Percentiles rank a stretch among this genome's conserved stretches.
Conservation (phyloP, 2,329 filamentous ascomycete genomes). For the Stagonosporopsis rhizophila region DNA sequence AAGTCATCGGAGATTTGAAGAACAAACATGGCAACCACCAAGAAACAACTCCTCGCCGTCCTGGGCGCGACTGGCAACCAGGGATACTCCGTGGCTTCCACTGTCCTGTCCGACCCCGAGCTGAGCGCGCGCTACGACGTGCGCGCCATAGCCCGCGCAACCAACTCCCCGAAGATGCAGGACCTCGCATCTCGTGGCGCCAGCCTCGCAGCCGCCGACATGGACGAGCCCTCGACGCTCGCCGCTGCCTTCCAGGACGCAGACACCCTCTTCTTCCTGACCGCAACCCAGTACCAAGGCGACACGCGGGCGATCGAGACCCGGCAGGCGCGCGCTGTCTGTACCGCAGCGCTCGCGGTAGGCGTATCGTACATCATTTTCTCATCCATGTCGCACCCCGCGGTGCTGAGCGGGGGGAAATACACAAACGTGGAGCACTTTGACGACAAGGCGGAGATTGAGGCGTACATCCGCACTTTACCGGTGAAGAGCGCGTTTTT, state of each 20-base stretch:
- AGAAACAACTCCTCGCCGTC: conserved; percentile 36
- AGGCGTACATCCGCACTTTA: conserved; percentile 60
- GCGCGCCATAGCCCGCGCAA: conserved; percentile 63
- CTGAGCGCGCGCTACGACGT: conserved; percentile 52
- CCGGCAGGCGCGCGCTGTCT: conserved; percentile 33
- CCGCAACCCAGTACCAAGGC: conserved; percentile 30
- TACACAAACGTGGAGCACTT: conserved; percentile 57
- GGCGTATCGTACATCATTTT: conserved; percentile 52
- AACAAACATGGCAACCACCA: neutral
- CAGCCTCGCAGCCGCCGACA: conserved; percentile 61
- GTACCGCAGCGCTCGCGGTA: conserved; percentile 42
- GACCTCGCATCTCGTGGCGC: conserved; percentile 56
- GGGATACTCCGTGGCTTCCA: conserved; percentile 62
- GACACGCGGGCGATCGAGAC: conserved; percentile 36
- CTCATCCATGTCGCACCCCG: conserved; percentile 40
- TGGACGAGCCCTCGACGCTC: conserved; percentile 47
- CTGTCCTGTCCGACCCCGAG: conserved; percentile 53
- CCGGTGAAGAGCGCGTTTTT: conserved; percentile 62
- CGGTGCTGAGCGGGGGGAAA: conserved; percentile 42
- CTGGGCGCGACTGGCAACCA: conserved; percentile 55
- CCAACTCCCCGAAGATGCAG: conserved; percentile 54
- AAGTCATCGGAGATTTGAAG: no score
- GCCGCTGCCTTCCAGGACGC: conserved; percentile 12
- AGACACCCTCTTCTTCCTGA: conserved; percentile 37
- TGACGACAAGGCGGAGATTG: conserved; percentile 64